These are phyloP conservation scores for Fermentozyma sake DNA, from an alignment of 1,139 yeast genomes.

Conservation along the genomic window DNA sequence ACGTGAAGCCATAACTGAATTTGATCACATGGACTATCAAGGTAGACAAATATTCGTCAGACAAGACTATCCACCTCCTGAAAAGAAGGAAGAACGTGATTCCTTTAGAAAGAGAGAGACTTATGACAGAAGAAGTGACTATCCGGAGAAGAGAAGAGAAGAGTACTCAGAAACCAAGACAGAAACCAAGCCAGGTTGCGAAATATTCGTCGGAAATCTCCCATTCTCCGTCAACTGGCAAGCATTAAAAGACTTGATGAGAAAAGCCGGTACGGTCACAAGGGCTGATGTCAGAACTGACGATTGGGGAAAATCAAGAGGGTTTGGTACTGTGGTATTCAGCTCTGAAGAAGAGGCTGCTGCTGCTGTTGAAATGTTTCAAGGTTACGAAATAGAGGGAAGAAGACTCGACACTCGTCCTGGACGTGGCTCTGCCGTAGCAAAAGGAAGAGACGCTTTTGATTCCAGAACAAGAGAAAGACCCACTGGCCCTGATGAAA, in stretches of 20 bases:
- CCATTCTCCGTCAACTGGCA: constrained; percentile 84
- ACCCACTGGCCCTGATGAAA: constrained; percentile 6
- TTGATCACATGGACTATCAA: constrained; percentile 60
- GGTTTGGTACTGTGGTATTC: constrained; percentile 76
- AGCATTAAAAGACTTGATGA: constrained; percentile 78
- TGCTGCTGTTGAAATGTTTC: constrained; percentile 57
- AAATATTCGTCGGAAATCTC: constrained; percentile 76
- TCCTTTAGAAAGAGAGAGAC: constrained; percentile 4
- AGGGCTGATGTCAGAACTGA: constrained; percentile 78
- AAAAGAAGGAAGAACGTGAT: constrained; percentile 17
- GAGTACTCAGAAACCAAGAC: constrained; percentile 7
- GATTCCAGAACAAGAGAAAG: constrained; percentile 6
- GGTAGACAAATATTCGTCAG: constrained; percentile 90
- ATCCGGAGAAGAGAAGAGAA: constrained; percentile 10
- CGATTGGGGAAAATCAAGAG: constrained; percentile 74
- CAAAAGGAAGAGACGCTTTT: constrained; percentile 10
- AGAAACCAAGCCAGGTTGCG: constrained; percentile 45
- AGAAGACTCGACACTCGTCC: constrained; percentile 67
- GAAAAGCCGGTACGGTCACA: constrained; percentile 67
- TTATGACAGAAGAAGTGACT: constrained; percentile 8
- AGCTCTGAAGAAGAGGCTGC: constrained; percentile 56
- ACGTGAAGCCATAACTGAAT: constrained; percentile 64
- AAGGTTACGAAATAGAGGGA: constrained; percentile 68
- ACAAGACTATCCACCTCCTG: constrained; percentile 82
- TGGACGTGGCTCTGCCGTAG: constrained; percentile 35